Percentiles rank a stretch among this genome's conserved stretches.
These are phyloP conservation scores for Dactylorhiza incarnata DNA, from an alignment of 106 monocot genomes.

Conservation along the genomic window DNA sequence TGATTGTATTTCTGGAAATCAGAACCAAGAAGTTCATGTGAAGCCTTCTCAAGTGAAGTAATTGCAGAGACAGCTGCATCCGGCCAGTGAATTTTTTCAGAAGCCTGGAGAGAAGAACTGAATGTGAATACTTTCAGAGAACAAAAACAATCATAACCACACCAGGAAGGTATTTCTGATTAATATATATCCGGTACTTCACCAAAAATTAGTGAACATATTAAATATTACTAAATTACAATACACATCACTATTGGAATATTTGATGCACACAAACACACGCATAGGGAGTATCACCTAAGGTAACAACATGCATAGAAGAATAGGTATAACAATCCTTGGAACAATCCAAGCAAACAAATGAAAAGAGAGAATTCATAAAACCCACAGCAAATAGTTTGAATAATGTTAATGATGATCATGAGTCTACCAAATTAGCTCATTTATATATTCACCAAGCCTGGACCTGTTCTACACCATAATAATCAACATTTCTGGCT, in stretches of 20 bases:
- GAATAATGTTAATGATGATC: not conserved
- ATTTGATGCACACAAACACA: too few species aligned
- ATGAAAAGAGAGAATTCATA: not conserved
- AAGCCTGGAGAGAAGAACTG: conserved; percentile 13
- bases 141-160: not conserved
- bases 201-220: not conserved
- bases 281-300: too few species aligned
- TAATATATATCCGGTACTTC: not conserved
- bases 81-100: conserved; percentile 40
- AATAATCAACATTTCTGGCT: not conserved
- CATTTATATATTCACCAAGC: not conserved
- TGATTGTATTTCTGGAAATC: conserved; percentile 93
- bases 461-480: not conserved
- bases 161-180: not conserved
- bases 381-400: not conserved
- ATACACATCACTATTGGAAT: too few species aligned
- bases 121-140: not conserved
- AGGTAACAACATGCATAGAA: not conserved
- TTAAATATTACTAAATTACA: not conserved
- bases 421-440: not conserved
- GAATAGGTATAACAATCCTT: not conserved
- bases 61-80: conserved; percentile 61
- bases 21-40: conserved; percentile 58
- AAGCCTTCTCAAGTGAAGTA: conserved; percentile 64
- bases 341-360: not conserved